Conservation (phyloP, 2,329 filamentous ascomycete species). For the Fusarium mexicanum region DNA sequence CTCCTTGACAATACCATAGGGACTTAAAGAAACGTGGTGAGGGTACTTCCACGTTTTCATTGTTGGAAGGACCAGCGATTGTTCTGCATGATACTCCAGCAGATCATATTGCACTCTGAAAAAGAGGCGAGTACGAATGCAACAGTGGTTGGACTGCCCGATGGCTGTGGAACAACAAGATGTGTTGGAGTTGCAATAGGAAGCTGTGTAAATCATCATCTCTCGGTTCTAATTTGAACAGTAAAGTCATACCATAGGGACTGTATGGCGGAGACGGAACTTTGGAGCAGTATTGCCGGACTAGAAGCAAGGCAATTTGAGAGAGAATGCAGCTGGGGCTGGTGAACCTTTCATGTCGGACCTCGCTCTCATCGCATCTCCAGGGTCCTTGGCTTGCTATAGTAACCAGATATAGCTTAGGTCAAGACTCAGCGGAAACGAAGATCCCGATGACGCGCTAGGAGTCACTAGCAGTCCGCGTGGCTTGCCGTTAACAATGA, state of each 20-base stretch:
- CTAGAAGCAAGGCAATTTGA: not conserved
- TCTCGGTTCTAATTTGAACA: conserved; percentile 8
- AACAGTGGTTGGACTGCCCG: not conserved
- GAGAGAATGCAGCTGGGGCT: not conserved
- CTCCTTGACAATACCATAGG: not conserved
- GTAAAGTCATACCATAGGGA: conserved; percentile 7
- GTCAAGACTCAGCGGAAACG: conserved; percentile 10
- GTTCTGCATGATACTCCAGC: not conserved
- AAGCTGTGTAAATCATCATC: not conserved
- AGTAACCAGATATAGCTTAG: not conserved
- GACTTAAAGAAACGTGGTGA: not conserved
- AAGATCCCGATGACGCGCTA: conserved; percentile 17
- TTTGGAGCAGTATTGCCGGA: not conserved
- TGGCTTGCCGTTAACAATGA: conserved; percentile 30
- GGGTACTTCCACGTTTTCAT: not conserved
- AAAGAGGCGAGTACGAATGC: not conserved
- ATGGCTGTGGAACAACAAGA: not conserved
- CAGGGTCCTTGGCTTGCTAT: not conserved
- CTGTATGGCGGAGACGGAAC: not conserved
- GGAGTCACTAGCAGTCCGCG: conserved; percentile 27
- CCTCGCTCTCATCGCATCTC: not conserved
- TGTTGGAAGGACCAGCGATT: not conserved
- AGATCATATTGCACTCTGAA: not conserved
- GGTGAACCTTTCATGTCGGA: not conserved
- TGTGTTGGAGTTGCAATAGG: not conserved